A percentile compares a stretch with the other conserved stretches of the same genome.
phyloP scores from a whole-genome alignment of 2,329 filamentous ascomycete species.

The Exophiala viscosa region DNA sequence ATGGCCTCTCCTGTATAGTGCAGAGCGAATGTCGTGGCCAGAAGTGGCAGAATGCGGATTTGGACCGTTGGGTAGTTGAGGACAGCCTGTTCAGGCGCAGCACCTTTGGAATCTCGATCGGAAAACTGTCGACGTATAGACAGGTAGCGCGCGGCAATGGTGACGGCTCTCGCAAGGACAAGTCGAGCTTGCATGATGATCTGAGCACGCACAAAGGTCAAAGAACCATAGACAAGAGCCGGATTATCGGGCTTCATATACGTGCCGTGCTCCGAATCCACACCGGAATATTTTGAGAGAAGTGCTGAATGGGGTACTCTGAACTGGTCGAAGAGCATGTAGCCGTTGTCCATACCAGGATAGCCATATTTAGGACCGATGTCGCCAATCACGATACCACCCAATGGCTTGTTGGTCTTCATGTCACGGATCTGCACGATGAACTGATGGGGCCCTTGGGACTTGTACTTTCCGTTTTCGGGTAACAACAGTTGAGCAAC shows the following conservation, averaged over 20 bases:
- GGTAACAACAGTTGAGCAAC: slow-evolving; percentile 51
- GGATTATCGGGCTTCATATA: slow-evolving; percentile 48
- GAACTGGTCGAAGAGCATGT: slow-evolving; percentile 51
- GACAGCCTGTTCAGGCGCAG: slow-evolving; percentile 44
- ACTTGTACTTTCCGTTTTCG: slow-evolving; percentile 35
- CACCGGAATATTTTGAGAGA: slow-evolving; percentile 47
- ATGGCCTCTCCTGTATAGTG: slow-evolving; percentile 45
- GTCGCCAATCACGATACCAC: slow-evolving; percentile 51
- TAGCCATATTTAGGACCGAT: slow-evolving; percentile 57
- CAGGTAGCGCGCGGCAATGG: slow-evolving; percentile 51
- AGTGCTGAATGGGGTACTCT: slow-evolving; percentile 48
- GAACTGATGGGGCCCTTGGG: slow-evolving; percentile 52
- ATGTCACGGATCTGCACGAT: slow-evolving; percentile 51
- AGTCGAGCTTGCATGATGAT: slow-evolving; percentile 47
- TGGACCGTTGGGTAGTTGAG: slow-evolving; percentile 55
- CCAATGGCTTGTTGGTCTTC: slow-evolving; percentile 46
- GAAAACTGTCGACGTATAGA: slow-evolving; percentile 49
- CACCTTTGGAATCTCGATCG: slow-evolving; percentile 44
- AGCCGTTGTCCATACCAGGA: slow-evolving; percentile 52
- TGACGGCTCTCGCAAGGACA: slow-evolving; percentile 52
- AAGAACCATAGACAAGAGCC: slow-evolving; percentile 49
- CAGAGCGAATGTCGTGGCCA: slow-evolving; percentile 53
- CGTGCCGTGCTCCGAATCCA: slow-evolving; percentile 45
- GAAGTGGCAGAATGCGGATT: slow-evolving; percentile 51
- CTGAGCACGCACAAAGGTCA: slow-evolving; percentile 46